Conservation (phyloP, 2,329 filamentous ascomycete genomes). For the Fulvia fulva region DNA sequence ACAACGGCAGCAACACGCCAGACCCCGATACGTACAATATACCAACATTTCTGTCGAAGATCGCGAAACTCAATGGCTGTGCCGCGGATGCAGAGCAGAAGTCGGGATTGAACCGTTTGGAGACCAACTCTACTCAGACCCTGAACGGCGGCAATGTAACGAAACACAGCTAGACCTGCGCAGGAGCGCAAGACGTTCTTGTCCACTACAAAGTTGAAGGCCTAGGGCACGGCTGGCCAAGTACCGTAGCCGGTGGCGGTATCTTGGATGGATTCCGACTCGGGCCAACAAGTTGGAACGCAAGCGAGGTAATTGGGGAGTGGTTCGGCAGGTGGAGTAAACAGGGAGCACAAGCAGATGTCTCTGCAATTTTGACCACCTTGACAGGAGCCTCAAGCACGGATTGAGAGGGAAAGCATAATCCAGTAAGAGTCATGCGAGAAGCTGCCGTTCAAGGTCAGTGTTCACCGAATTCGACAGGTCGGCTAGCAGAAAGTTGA, state of each 20-base stretch:
- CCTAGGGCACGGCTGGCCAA: conserved; percentile 11
- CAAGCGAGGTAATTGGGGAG: neutral
- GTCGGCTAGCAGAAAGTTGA: neutral
- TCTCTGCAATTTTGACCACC: neutral
- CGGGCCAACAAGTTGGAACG: conserved; percentile 5
- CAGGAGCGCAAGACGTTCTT: conserved; percentile 4
- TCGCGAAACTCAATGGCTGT: conserved; percentile 9
- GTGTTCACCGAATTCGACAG: neutral
- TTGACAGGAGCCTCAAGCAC: neutral
- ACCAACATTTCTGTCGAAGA: conserved; percentile 11
- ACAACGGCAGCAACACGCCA: conserved; percentile 30
- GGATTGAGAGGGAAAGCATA: neutral
- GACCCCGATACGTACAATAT: neutral
- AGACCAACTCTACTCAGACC: conserved; percentile 1
- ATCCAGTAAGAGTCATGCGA: neutral
- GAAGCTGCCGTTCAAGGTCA: neutral
- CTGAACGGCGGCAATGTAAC: conserved; percentile 12
- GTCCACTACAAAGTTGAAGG: conserved; percentile 11
- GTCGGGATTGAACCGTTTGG: neutral
- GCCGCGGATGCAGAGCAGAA: too few relatives aligned
- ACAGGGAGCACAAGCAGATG: neutral
- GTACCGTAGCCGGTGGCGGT: neutral
- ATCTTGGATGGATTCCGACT: conserved; percentile 4
- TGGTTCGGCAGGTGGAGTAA: conserved; percentile 1
- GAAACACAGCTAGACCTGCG: conserved; percentile 4